Conservation (phyloP, 768 basidiomycete species). For the Coprinopsis marcescibilis region DNA sequence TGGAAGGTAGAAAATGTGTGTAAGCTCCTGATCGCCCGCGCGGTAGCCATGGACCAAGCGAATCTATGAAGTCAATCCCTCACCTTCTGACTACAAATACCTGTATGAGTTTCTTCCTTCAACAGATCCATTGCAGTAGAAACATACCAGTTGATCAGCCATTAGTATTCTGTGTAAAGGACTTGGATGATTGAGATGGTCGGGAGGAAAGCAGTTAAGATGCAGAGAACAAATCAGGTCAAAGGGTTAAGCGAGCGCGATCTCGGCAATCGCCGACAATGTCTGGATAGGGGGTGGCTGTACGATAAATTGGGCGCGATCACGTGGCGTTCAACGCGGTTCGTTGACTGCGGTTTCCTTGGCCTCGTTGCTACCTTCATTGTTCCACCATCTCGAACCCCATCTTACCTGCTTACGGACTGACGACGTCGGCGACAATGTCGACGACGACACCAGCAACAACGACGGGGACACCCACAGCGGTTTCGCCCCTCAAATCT, state of each 20-base stretch:
- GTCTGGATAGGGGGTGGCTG: too few species aligned
- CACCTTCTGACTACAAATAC: conserved; percentile 52
- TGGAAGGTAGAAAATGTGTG: conserved; percentile 22
- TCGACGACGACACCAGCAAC: not conserved
- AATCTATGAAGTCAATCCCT: conserved; percentile 13
- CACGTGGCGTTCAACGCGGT: too few species aligned
- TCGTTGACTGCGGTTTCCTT: too few species aligned
- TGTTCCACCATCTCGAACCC: not conserved
- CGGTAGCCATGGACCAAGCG: not conserved
- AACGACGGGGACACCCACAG: conserved; percentile 12
- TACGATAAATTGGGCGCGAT: too few species aligned
- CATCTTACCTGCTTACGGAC: too few species aligned
- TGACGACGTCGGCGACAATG: too few species aligned
- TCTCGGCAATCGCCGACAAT: too few species aligned
- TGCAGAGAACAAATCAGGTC: too few species aligned
- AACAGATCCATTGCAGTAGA: conserved; percentile 10
- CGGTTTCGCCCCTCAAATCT: conserved; percentile 45
- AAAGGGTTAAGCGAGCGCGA: too few species aligned
- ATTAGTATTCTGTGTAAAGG: too few species aligned
- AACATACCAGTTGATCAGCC: conserved; percentile 54
- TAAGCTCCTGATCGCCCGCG: not conserved
- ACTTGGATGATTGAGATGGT: too few species aligned
- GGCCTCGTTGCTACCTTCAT: not conserved
- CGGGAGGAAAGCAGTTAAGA: too few species aligned
- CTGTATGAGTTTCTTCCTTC: conserved; percentile 8